Evolutionary conservation across 2,329 filamentous ascomycete genomes (phyloP).

Genomic region (Niveomyces coronatus): DNA sequence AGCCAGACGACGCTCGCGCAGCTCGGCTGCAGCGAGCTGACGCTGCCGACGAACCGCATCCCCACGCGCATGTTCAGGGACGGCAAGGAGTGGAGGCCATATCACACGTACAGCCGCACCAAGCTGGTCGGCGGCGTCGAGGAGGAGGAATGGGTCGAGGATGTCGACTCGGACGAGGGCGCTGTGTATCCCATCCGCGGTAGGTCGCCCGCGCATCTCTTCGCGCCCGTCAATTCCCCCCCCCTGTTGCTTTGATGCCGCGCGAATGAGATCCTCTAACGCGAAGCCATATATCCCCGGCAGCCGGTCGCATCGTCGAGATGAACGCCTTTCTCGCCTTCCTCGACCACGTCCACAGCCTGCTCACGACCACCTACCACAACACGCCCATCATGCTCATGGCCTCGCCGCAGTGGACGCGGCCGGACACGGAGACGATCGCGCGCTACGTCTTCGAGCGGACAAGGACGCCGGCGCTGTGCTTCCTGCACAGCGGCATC

Average conservation of each 20-base stretch:
- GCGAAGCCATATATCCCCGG: constrained; percentile 11
- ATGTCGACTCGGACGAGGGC: constrained; percentile 76
- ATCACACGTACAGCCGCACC: constrained; percentile 60
- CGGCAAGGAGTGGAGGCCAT: constrained; percentile 64
- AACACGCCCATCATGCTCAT: constrained; percentile 92
- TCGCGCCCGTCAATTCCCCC: no score
- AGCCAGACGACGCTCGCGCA: constrained; percentile 87
- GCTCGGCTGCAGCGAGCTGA: constrained; percentile 82
- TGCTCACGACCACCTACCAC: constrained; percentile 84
- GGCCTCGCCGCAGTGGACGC: constrained; percentile 81
- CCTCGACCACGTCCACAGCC: constrained; percentile 82
- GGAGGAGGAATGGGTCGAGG: constrained; percentile 74
- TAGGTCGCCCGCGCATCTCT: constrained; percentile 18
- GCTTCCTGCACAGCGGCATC: constrained; percentile 78
- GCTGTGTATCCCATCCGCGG: constrained; percentile 77
- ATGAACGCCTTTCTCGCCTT: constrained; percentile 93
- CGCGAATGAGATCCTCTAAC: no score
- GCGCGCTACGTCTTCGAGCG: constrained; percentile 96
- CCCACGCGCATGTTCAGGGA: constrained; percentile 93
- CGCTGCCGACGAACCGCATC: constrained; percentile 76
- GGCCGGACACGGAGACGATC: constrained; percentile 75
- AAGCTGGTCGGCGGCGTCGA: constrained; percentile 38
- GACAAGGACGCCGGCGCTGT: constrained; percentile 87
- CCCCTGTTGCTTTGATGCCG: no score
- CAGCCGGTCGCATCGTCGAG: constrained; percentile 72